Evolutionary conservation across 2,329 filamentous ascomycete genomes (phyloP).

Genomic region (Colletotrichum lupini): DNA sequence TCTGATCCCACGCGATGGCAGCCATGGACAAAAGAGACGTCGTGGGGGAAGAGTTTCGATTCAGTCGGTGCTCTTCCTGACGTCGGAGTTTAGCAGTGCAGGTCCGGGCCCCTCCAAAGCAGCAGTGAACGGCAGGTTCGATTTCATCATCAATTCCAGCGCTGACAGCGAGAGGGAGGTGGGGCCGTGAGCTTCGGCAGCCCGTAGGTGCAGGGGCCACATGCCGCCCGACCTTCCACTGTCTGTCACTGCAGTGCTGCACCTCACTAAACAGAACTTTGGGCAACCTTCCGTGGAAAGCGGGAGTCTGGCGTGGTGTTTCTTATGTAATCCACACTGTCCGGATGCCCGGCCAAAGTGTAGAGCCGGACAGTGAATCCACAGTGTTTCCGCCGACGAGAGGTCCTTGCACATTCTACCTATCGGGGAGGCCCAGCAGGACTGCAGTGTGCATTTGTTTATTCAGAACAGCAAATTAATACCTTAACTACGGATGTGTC

Average conservation of each 20-base stretch:
- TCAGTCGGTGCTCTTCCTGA: constrained; percentile 12
- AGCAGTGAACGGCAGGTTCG: background rate
- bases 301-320: background rate
- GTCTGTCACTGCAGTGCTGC: background rate
- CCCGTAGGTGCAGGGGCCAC: background rate
- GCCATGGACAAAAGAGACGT: constrained; percentile 14
- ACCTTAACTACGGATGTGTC: background rate
- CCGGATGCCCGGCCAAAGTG: background rate
- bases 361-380: background rate
- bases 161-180: background rate
- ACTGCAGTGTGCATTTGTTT: background rate
- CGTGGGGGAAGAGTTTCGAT: background rate
- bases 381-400: background rate
- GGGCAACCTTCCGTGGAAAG: background rate
- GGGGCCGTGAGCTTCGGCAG: background rate
- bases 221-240: background rate
- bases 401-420: background rate
- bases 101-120: constrained; percentile 17
- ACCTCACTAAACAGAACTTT: background rate
- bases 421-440: background rate
- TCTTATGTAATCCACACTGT: background rate
- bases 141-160: constrained; percentile 32
- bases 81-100: constrained; percentile 33
- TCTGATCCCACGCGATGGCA: constrained; percentile 23
- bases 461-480: constrained; percentile 1